Percentiles rank a stretch among this genome's conserved stretches.
These are phyloP conservation scores for Aureobasidium sp. DNA, from an alignment of 2,329 filamentous ascomycete species.

Conservation along the genomic window DNA sequence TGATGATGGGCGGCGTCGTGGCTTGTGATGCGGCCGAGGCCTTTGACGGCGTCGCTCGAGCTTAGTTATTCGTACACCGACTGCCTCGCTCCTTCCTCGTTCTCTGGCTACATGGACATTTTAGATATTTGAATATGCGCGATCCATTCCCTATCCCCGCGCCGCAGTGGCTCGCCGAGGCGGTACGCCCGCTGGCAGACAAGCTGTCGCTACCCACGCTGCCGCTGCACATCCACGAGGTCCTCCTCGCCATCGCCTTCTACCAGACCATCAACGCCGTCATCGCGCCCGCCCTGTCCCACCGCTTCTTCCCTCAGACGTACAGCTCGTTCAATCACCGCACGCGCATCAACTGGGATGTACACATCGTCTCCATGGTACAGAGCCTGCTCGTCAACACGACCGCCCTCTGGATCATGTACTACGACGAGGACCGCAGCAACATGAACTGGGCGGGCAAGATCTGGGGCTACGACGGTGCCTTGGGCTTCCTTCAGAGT, in stretches of 20 bases:
- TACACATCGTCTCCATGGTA: constrained; percentile 74
- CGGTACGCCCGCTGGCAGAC: constrained; percentile 57
- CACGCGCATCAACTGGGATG: constrained; percentile 72
- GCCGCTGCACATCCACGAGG: constrained; percentile 69
- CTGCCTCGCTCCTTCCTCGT: not conserved
- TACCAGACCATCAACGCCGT: constrained; percentile 61
- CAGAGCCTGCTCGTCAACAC: constrained; percentile 65
- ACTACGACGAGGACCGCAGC: constrained; percentile 56
- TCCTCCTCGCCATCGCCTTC: constrained; percentile 54
- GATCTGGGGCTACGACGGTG: constrained; percentile 69
- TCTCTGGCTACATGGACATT: not conserved
- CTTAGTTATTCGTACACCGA: not conserved
- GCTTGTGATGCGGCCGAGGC: not conserved
- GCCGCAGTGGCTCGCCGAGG: constrained; percentile 46
- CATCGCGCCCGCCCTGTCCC: constrained; percentile 59
- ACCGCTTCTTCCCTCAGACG: constrained; percentile 49
- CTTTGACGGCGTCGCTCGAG: not conserved
- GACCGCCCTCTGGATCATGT: constrained; percentile 67
- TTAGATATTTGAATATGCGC: constrained; percentile 45
- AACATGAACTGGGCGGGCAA: constrained; percentile 55
- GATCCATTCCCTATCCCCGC: constrained; percentile 58
- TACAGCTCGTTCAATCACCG: constrained; percentile 54
- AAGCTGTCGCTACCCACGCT: constrained; percentile 54
- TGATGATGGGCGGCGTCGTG: not conserved
- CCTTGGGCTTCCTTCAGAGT: constrained; percentile 62